Conservation (phyloP, 2,329 filamentous ascomycete species). For the Aureobasidium sp. region DNA sequence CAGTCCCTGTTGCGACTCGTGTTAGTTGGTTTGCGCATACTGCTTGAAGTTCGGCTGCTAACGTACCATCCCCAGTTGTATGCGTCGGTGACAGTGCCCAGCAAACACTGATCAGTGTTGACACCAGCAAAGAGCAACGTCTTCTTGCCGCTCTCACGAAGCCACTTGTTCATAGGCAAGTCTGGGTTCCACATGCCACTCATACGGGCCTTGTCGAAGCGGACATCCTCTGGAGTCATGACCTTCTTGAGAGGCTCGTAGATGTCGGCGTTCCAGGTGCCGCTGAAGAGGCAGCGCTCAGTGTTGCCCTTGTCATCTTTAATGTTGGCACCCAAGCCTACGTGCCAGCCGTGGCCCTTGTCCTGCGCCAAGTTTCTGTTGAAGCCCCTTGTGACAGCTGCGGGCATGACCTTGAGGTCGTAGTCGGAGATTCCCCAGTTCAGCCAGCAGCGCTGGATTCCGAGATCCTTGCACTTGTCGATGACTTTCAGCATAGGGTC, state of each 20-base stretch:
- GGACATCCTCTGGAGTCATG: conserved; percentile 33
- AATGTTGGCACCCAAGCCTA: conserved; percentile 34
- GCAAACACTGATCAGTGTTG: conserved; percentile 39
- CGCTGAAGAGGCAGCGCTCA: conserved; percentile 36
- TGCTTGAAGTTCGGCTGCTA: not conserved
- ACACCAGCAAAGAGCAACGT: conserved; percentile 37
- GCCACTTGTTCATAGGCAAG: conserved; percentile 36
- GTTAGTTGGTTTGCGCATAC: not conserved
- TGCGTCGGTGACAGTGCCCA: conserved; percentile 36
- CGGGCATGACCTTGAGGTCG: conserved; percentile 35
- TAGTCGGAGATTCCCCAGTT: conserved; percentile 37
- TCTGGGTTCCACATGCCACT: conserved; percentile 36
- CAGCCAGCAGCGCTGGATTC: conserved; percentile 36
- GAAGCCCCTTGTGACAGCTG: conserved; percentile 36
- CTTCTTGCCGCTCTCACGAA: conserved; percentile 35
- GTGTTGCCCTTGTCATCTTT: conserved; percentile 33
- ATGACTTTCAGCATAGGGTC: conserved; percentile 34
- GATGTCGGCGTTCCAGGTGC: conserved; percentile 38
- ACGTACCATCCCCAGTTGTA: conserved; percentile 35
- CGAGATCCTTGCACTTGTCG: conserved; percentile 33
- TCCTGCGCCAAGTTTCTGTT: conserved; percentile 27
- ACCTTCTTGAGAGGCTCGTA: conserved; percentile 35
- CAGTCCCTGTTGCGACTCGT: conserved; percentile 25
- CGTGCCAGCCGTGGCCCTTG: conserved; percentile 35
- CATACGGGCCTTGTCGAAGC: conserved; percentile 40